These are phyloP conservation scores for Cucurbita pepo DNA, from an alignment of 306 rosid species.

Conservation along the genomic window DNA sequence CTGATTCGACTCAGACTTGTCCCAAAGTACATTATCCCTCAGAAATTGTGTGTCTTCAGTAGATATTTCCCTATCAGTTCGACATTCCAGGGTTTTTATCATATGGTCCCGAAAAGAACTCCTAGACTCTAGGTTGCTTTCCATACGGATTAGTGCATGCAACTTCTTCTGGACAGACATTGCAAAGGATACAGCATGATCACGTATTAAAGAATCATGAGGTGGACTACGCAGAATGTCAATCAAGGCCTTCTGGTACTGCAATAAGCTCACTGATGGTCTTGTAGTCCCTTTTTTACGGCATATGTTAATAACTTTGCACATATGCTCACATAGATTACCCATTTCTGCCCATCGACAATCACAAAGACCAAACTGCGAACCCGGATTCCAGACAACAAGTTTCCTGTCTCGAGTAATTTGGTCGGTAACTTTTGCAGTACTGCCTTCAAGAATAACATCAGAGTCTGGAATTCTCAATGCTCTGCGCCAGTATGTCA, in stretches of 20 bases:
- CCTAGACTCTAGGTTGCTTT: constrained; percentile 12
- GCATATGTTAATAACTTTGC: constrained; percentile 41
- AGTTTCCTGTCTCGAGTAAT: constrained; percentile 30
- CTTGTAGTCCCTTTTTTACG: constrained; percentile 22
- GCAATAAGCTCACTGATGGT: constrained; percentile 52
- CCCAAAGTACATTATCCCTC: constrained; percentile 1
- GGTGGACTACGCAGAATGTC: constrained; percentile 61
- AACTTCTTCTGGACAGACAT: constrained; percentile 59
- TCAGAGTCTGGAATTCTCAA: constrained; percentile 52
- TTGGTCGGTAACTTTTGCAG: constrained; percentile 48
- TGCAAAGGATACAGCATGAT: constrained; percentile 66
- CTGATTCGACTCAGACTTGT: constrained; percentile 3
- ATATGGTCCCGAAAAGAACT: constrained; percentile 14
- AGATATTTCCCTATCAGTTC: constrained; percentile 8
- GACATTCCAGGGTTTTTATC: constrained; percentile 7
- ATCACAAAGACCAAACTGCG: constrained; percentile 52
- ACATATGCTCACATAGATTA: constrained; percentile 63
- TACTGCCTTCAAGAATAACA: constrained; percentile 38
- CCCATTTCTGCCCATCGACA: constrained; percentile 80
- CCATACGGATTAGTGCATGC: constrained; percentile 23
- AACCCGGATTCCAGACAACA: constrained; percentile 63
- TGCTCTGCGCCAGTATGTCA: constrained; percentile 79
- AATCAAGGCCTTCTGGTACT: constrained; percentile 47
- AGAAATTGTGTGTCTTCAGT: constrained; percentile 1
- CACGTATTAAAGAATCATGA: constrained; percentile 64